Base-by-base conservation (phyloP, 495 filamentous ascomycete species). In the Bacidia gigantensis region DNA sequence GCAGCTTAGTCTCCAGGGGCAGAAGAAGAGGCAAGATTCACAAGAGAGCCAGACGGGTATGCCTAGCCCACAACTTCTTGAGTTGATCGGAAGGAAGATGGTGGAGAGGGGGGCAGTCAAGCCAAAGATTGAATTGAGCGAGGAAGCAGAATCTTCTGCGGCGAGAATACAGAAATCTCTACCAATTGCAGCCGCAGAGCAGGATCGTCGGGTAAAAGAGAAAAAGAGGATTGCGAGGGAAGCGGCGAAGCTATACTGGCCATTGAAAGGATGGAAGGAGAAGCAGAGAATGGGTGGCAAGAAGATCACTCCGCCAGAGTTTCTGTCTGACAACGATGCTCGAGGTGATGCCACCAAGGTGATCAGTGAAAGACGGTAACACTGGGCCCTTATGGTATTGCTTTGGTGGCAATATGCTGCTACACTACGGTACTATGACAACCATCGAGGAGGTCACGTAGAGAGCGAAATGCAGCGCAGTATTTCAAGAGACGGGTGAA, bases 61-160 rank as follows among this genome's bases (percentile, higher is more conserved):
- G 46, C 26, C 42, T n/a, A 52, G 24, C 9, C 49, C 32, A n/a
- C n/a, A 39, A 10, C 20, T 50, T 26, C 3, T 55, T 23, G 46
- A 55, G 32, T 18, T 26, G 14, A 55, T 32, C 53, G 66, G 56
- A 51, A 56, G 60, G 45, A 60, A 66, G 57, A 64, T 65, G 60
- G 59, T 65, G 58, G 67, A 62, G 60, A 71, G 66, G 58, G 66
- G 55, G 44, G 60, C 63, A 56, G 65, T 62, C 17, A 64, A 65
- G 32, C 39, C 46, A 41, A 40, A 23, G n/a, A 53, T 59, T 60
- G 77, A 72, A 14, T 63, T 69, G 55, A 65, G 84, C 41, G 73
- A 75, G 12, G 46, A 39, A 11, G 56, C 50, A 26, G 50, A 25
- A 21, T 23, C 24, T 23, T 2, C 21, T 3, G 50, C 45, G 46